phyloP scores from a whole-genome alignment of 768 basidiomycete genomes.

The Psilocybe sp. region DNA sequence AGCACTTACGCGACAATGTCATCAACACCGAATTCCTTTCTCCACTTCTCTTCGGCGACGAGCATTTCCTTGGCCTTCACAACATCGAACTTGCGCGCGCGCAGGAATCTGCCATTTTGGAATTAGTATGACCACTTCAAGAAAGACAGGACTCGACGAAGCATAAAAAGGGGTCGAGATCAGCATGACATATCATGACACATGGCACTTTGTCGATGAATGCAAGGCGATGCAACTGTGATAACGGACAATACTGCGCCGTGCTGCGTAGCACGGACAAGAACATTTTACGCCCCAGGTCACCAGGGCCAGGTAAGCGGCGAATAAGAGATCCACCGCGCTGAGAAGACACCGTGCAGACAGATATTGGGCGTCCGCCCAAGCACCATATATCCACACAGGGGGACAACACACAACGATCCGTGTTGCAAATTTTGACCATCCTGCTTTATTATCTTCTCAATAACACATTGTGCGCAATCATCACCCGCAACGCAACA shows the following conservation, averaged over 20 bases:
- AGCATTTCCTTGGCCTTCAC: conserved; percentile 83
- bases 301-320: no score
- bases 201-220: no score
- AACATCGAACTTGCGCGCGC: conserved; percentile 92
- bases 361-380: no score
- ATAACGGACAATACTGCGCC: no score
- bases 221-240: no score
- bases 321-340: no score
- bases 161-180: no score
- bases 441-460: no score
- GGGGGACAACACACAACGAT: not conserved
- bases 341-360: no score
- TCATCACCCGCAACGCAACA: not conserved
- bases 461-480: not conserved
- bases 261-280: no score
- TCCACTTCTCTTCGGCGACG: conserved; percentile 80
- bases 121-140: not conserved
- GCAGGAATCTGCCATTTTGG: conserved; percentile 62
- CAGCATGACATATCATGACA: not conserved
- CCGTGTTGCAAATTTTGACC: not conserved
- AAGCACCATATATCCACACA: not conserved
- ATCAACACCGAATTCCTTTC: conserved; percentile 80
- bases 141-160: not conserved
- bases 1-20: conserved; percentile 60
- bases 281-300: no score